These are phyloP conservation scores for Calonectria pseudoreteaudii DNA, from an alignment of 2,329 filamentous ascomycete genomes.

Conservation along the genomic window DNA sequence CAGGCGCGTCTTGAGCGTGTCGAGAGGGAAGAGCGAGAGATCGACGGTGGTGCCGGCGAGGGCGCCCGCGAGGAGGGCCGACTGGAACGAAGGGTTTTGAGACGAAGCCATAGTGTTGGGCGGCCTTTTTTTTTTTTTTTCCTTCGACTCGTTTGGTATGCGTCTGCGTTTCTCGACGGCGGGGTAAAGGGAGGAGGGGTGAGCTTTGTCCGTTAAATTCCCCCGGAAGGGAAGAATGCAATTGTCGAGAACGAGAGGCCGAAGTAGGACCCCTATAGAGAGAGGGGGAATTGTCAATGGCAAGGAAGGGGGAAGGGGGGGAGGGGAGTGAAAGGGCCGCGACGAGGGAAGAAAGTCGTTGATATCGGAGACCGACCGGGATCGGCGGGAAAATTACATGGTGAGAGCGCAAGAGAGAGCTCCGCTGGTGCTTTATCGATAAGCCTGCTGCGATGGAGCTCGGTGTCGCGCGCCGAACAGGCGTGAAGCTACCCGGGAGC, in stretches of 20 bases:
- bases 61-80: constrained; percentile 82
- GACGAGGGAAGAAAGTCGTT: constrained; percentile 20
- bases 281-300: not conserved
- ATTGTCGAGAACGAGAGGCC: not conserved
- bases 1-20: constrained; percentile 97
- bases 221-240: not conserved
- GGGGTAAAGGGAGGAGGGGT: constrained; percentile 20
- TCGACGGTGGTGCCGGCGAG: constrained; percentile 96
- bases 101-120: constrained; percentile 26
- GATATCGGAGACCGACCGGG: constrained; percentile 42
- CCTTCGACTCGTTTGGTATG: not conserved
- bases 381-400: constrained; percentile 38
- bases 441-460: constrained; percentile 12
- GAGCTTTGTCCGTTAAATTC: too few relatives aligned
- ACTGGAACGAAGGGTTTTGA: constrained; percentile 62
- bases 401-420: constrained; percentile 23
- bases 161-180: not conserved
- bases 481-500: constrained; percentile 6
- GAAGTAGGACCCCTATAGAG: constrained; percentile 4
- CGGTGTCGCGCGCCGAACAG: constrained; percentile 6
- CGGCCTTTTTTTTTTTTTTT: not conserved
- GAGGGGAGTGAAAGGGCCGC: too few relatives aligned
- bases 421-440: constrained; percentile 41
- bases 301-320: constrained; percentile 7
- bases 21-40: constrained; percentile 95